Evolutionary conservation across 2,329 filamentous ascomycete genomes (phyloP).

Genomic region (Cladosporium sp.): DNA sequence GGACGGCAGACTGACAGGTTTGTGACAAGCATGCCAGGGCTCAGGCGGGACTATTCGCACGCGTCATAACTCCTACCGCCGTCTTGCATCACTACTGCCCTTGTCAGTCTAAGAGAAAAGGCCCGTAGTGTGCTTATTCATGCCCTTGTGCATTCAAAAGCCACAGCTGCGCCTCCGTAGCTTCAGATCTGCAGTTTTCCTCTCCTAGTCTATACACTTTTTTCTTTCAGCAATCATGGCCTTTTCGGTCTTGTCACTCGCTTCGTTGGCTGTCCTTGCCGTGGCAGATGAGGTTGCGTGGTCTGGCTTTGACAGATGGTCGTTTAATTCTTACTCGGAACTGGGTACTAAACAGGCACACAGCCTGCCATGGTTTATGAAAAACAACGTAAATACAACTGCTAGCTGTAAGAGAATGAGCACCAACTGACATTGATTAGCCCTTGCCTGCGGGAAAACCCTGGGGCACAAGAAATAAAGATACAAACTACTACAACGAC

Average conservation of each 20-base stretch:
- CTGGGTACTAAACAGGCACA: slow-evolving; percentile 7
- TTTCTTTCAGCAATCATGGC: neutral
- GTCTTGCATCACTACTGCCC: too few relatives aligned
- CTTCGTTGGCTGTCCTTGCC: neutral
- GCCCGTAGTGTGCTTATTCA: too few relatives aligned
- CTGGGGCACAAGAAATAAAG: slow-evolving; percentile 24
- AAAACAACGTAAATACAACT: slow-evolving; percentile 4
- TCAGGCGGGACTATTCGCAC: too few relatives aligned
- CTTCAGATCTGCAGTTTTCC: too few relatives aligned
- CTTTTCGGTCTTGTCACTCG: neutral
- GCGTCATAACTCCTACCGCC: too few relatives aligned
- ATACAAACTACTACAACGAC: slow-evolving; percentile 25
- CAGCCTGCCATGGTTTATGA: slow-evolving; percentile 3
- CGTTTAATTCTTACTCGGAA: slow-evolving; percentile 2
- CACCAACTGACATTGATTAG: neutral
- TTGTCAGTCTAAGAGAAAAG: too few relatives aligned
- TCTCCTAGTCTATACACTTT: too few relatives aligned
- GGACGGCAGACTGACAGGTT: too few relatives aligned
- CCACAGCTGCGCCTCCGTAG: too few relatives aligned
- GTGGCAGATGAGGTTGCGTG: slow-evolving; percentile 6
- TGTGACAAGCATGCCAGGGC: too few relatives aligned
- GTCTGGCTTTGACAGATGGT: slow-evolving; percentile 9
- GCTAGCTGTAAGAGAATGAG: neutral
- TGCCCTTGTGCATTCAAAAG: too few relatives aligned
- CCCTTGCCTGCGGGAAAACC: slow-evolving; percentile 15